A percentile compares a stretch with the other conserved stretches of the same genome.
Evolutionary conservation across 352 stramenopile genomes (phyloP).

Genomic region (Plasmopara halstedii): DNA sequence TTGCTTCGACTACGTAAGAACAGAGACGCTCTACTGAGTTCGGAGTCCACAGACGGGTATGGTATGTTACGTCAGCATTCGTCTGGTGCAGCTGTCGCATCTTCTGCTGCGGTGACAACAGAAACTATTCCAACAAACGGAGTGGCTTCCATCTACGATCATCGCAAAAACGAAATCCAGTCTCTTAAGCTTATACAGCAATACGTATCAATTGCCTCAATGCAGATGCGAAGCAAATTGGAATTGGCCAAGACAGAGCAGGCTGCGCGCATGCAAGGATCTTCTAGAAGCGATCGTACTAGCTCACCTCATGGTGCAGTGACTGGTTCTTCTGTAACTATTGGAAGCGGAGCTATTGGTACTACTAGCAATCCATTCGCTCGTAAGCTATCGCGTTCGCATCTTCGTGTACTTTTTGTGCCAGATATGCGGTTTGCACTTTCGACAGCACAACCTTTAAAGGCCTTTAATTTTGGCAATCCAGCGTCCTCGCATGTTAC

Average conservation of each 20-base stretch:
- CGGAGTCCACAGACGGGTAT: slow-evolving; percentile 63
- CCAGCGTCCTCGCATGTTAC: slow-evolving; percentile 11
- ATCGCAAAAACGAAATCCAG: slow-evolving; percentile 69
- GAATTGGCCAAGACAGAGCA: slow-evolving; percentile 79
- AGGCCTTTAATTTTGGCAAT: slow-evolving; percentile 35
- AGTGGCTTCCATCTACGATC: slow-evolving; percentile 40
- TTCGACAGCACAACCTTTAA: slow-evolving; percentile 42
- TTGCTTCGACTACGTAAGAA: slow-evolving; percentile 15
- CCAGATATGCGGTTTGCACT: slow-evolving; percentile 60
- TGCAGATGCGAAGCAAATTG: slow-evolving; percentile 87
- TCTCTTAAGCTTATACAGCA: slow-evolving; percentile 81
- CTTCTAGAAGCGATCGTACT: slow-evolving; percentile 26
- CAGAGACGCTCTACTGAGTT: slow-evolving; percentile 50
- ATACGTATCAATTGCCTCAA: slow-evolving; percentile 82
- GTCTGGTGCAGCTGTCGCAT: slow-evolving; percentile 19
- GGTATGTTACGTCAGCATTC: slow-evolving; percentile 24
- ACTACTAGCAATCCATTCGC: slow-evolving; percentile 36
- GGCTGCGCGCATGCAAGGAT: slow-evolving; percentile 52
- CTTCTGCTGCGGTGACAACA: slow-evolving; percentile 17
- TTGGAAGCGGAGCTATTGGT: slow-evolving; percentile 10
- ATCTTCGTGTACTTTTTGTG: slow-evolving; percentile 51
- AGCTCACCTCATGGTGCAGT: slow-evolving; percentile 19
- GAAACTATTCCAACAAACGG: slow-evolving; percentile 17
- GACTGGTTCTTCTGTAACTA: slow-evolving; percentile 19
- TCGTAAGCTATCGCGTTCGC: slow-evolving; percentile 49